Base-by-base conservation (phyloP, 75 land plant species). In the Adiantum capillusveneris region DNA sequence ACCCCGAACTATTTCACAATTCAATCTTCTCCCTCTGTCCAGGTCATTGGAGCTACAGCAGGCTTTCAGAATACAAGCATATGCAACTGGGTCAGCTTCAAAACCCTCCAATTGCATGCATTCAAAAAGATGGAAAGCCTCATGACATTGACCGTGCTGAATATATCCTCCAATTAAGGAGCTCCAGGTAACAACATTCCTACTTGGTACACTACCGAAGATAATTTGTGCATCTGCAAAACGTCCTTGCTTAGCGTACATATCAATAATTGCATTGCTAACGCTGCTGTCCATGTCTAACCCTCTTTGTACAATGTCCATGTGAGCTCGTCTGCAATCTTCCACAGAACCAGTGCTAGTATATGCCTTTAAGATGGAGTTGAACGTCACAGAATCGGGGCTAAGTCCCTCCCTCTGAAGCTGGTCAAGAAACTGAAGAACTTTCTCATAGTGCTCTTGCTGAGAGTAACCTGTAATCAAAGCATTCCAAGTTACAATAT, bases 171-270 rank as follows among this genome's bases (percentile, higher is more conserved):
- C 19, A 18, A 81, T 21, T 74, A 81, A 64, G 1, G 80, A 58
- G 20, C 79, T 76, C 84, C 85, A 85, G 19, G 82, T 29, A 2
- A 81, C 68, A 36, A 77, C 78, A 64, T 80, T 59, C 24, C 36
- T 68, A 53, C 52, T 31, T 27, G 16, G 29, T 74, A 73, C 51
- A 29, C 43, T 54, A 49, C 83, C 69, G 72, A 86, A 86, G n/a
- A 86, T 60, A 49, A 65, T 64, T 50, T 57, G 71, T 25, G 87
- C 84, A 25, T 65, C 62, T 12, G 46, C 16, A 17, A 83, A 46
- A 28, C 67, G 74, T 39, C 87, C 84, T 1, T 69, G 66, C 48
- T 73, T 83, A 17, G 77, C 69, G 60, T 86, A 86, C 76, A 83
- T 69, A 29, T 83, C 84, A 18, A 86, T 56, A 6, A 86, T 62